phyloP scores from a whole-genome alignment of 2,329 filamentous ascomycete species.

The Blastomyces silverae region DNA sequence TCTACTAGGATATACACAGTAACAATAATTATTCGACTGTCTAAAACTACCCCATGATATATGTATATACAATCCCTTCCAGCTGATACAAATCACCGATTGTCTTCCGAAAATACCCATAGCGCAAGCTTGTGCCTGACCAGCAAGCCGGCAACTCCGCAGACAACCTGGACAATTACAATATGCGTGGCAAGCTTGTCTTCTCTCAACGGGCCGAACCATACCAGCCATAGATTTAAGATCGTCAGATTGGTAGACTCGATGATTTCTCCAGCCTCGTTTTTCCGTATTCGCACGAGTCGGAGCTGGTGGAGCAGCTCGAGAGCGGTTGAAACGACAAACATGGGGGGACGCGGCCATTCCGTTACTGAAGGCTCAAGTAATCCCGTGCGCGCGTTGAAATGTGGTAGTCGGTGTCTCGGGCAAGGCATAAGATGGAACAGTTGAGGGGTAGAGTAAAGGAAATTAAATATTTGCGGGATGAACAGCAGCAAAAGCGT shows the following conservation, averaged over 20 bases:
- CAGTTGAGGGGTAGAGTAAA: conserved; percentile 87
- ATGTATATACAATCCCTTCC: conserved; percentile 15
- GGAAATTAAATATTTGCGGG: conserved; percentile 93
- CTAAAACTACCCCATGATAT: background rate
- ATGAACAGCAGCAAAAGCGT: conserved; percentile 84
- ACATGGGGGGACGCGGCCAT: conserved; percentile 65
- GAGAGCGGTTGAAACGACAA: conserved; percentile 56
- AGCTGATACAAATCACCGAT: conserved; percentile 40
- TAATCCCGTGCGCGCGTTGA: conserved; percentile 76
- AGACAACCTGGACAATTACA: conserved; percentile 65
- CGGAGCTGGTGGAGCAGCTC: conserved; percentile 61
- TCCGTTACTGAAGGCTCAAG: conserved; percentile 79
- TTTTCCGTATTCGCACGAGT: conserved; percentile 60
- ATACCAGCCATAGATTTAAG: conserved; percentile 92
- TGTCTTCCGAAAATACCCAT: conserved; percentile 85
- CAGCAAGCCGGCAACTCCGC: conserved; percentile 77
- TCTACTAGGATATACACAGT: background rate
- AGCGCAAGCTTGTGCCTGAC: conserved; percentile 78
- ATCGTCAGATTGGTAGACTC: conserved; percentile 89
- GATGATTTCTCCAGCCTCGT: conserved; percentile 62
- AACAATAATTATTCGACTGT: background rate
- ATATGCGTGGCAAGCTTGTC: conserved; percentile 75
- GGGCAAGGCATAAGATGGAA: conserved; percentile 88
- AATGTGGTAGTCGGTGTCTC: conserved; percentile 80
- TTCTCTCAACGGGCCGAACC: conserved; percentile 86